A percentile compares a stretch with the other conserved stretches of the same genome.
Conservation (phyloP, 257 asterid genomes). For the Solanum pinnatisectum region DNA sequence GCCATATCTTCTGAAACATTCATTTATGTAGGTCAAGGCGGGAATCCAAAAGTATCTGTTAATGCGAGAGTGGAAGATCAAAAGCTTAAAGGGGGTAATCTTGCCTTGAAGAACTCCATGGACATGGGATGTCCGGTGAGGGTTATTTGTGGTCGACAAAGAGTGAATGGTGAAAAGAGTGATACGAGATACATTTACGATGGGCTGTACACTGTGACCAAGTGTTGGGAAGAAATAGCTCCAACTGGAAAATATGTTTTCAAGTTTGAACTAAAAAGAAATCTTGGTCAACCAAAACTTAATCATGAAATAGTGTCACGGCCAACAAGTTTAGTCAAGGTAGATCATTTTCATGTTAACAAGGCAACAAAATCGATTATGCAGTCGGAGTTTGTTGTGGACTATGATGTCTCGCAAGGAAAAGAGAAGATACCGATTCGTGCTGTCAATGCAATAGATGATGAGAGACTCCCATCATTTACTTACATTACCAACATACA, state of each 20-base stretch:
- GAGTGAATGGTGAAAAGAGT: background rate
- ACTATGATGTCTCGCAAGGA: background rate
- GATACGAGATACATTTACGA: background rate
- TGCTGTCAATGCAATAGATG: background rate
- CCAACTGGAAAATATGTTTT: constrained; percentile 7
- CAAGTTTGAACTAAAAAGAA: constrained; percentile 28
- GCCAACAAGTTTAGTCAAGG: background rate
- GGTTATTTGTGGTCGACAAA: constrained; percentile 11
- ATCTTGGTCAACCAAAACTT: constrained; percentile 14
- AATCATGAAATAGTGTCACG: background rate
- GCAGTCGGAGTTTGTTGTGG: background rate
- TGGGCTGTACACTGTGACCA: constrained; percentile 24
- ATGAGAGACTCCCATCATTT: background rate
- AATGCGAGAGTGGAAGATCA: constrained; percentile 10
- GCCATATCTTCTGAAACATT: constrained; percentile 1
- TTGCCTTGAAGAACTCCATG: constrained; percentile 25
- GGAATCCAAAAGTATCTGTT: background rate
- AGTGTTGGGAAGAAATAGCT: constrained; percentile 17
- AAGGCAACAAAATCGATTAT: too few relatives aligned
- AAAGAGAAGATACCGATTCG: background rate
- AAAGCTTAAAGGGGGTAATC: constrained; percentile 18
- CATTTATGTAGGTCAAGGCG: constrained; percentile 30
- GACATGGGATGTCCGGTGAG: constrained; percentile 12
- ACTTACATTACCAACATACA: background rate
- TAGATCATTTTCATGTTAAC: background rate